These are phyloP conservation scores for Holtermanniella nyarrowii DNA, from an alignment of 768 basidiomycete genomes.

Conservation along the genomic window DNA sequence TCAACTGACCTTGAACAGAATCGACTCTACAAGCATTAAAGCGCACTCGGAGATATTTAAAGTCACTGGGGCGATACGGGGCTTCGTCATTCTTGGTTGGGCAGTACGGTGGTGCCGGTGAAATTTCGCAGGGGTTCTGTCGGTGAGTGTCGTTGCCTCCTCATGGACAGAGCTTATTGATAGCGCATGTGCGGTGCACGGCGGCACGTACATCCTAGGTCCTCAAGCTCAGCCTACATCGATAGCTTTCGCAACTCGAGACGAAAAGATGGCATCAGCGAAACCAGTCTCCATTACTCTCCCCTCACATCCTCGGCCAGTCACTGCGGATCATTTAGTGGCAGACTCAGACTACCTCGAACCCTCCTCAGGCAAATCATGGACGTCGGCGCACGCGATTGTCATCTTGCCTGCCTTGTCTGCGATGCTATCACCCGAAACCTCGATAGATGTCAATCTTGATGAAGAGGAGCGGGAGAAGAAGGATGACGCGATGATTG, in stretches of 20 bases:
- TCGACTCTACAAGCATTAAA: constrained; percentile 54
- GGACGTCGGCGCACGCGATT: constrained; percentile 13
- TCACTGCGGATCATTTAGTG: constrained; percentile 22
- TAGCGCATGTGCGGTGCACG: constrained; percentile 64
- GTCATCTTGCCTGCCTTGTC: constrained; percentile 25
- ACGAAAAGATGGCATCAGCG: background rate
- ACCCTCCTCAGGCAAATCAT: background rate
- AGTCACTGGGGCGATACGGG: constrained; percentile 76
- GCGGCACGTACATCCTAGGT: constrained; percentile 45
- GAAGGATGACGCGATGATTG: constrained; percentile 32
- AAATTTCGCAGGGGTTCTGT: constrained; percentile 76
- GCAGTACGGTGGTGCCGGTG: constrained; percentile 86
- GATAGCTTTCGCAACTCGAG: background rate
- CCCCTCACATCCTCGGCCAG: constrained; percentile 24
- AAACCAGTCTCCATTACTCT: constrained; percentile 11
- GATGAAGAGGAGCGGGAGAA: constrained; percentile 5
- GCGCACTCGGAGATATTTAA: constrained; percentile 65
- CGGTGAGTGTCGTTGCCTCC: constrained; percentile 34
- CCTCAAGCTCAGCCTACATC: constrained; percentile 16
- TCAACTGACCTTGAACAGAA: constrained; percentile 59
- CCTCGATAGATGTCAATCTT: background rate
- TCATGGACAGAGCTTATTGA: background rate
- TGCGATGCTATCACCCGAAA: constrained; percentile 3
- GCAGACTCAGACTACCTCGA: constrained; percentile 19
- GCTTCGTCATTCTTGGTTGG: constrained; percentile 81